A percentile compares a stretch with the other conserved stretches of the same genome.
Evolutionary conservation across 1,284 basidiomycete species (phyloP).

Genomic region (Boletellus dicymbophilus): DNA sequence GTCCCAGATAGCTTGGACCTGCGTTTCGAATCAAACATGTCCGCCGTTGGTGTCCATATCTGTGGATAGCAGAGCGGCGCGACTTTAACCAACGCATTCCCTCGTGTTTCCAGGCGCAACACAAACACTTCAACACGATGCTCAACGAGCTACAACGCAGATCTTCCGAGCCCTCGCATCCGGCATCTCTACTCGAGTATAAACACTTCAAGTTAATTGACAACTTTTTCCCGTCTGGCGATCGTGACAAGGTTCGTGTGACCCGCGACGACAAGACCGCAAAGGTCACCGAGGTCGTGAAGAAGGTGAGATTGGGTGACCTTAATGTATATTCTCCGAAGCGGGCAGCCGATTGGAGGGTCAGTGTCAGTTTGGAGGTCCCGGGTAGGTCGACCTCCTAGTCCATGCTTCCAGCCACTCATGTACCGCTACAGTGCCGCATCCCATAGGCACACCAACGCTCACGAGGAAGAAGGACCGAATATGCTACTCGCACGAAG

Average conservation of each 20-base stretch:
- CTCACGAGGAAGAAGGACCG: slow-evolving; percentile 84
- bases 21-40: slow-evolving; percentile 92
- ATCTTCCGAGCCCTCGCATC: slow-evolving; percentile 45
- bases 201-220: slow-evolving; percentile 82
- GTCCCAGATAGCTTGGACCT: slow-evolving; percentile 55
- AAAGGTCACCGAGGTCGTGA: slow-evolving; percentile 64
- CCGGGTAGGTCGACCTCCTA: slow-evolving; percentile 48
- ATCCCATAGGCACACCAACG: slow-evolving; percentile 59
- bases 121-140: slow-evolving; percentile 82
- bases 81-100: slow-evolving; percentile 7
- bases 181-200: slow-evolving; percentile 69
- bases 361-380: slow-evolving; percentile 89
- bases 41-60: slow-evolving; percentile 56
- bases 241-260: slow-evolving; percentile 77
- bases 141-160: slow-evolving; percentile 76
- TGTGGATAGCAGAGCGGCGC: background rate
- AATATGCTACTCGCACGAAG: slow-evolving; percentile 90
- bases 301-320: slow-evolving; percentile 85
- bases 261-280: slow-evolving; percentile 81
- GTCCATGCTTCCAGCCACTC: slow-evolving; percentile 16
- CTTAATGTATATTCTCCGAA: slow-evolving; percentile 89
- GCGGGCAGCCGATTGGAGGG: slow-evolving; percentile 84
- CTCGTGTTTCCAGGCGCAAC: slow-evolving; percentile 64
- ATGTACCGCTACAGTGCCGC: slow-evolving; percentile 44
- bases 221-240: slow-evolving; percentile 68